A percentile compares a stretch with the other conserved stretches of the same genome.
phyloP scores from a whole-genome alignment of 495 filamentous ascomycete species.

The Penicillium flavigenum region DNA sequence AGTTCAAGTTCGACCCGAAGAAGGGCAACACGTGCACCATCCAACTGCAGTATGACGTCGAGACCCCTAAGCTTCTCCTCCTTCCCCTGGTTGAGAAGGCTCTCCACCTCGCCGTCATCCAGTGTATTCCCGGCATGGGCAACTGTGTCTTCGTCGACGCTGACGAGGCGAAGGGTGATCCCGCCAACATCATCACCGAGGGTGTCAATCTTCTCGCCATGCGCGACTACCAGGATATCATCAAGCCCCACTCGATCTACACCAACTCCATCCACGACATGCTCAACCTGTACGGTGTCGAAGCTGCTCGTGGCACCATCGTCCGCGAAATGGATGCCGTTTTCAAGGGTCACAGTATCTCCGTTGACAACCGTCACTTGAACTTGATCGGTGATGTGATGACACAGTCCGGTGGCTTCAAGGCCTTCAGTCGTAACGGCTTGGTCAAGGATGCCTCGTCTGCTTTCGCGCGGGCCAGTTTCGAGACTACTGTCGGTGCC shows the following conservation, averaged over 20 bases:
- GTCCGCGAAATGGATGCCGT: conserved; percentile 83
- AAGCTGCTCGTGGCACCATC: conserved; percentile 83
- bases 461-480: conserved; percentile 97
- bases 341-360: conserved; percentile 90
- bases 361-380: conserved; percentile 86
- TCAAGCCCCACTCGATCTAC: conserved; percentile 82
- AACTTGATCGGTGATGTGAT: conserved; percentile 96
- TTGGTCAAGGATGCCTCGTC: conserved; percentile 73
- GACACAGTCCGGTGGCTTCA: conserved; percentile 85
- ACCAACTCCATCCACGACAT: conserved; percentile 92
- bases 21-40: conserved; percentile 74
- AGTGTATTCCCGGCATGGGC: conserved; percentile 74
- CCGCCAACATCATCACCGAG: conserved; percentile 66
- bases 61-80: conserved; percentile 88
- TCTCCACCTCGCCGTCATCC: conserved; percentile 74
- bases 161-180: conserved; percentile 57
- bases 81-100: conserved; percentile 82
- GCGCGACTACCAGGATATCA: conserved; percentile 78
- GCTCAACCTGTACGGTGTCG: conserved; percentile 83
- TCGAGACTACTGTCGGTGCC: conserved; percentile 94
- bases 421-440: conserved; percentile 87
- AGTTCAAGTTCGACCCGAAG: conserved; percentile 77
- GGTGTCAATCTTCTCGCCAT: conserved; percentile 90
- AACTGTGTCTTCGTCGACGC: conserved; percentile 67
- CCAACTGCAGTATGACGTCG: conserved; percentile 76